A percentile compares a stretch with the other conserved stretches of the same genome.
These are phyloP conservation scores for Phytopythium delawarense DNA, from an alignment of 352 stramenopile species.

Conservation along the genomic window DNA sequence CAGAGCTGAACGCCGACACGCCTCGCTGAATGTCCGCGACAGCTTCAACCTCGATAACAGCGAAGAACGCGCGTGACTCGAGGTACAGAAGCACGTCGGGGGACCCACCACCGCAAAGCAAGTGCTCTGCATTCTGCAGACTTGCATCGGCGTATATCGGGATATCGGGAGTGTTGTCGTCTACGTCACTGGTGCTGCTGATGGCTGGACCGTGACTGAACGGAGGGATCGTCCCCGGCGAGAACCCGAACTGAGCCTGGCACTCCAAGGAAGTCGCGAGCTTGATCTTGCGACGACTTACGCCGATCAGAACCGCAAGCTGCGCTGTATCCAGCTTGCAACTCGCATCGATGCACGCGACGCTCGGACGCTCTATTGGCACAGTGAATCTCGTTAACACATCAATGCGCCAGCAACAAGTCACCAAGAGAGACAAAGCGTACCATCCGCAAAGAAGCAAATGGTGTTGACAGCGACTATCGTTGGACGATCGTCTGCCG, in stretches of 20 bases:
- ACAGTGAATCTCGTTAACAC: slow-evolving; percentile 5
- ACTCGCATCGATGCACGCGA: slow-evolving; percentile 55
- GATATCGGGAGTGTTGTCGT: slow-evolving; percentile 6
- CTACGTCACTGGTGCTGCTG: neutral
- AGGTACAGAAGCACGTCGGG: slow-evolving; percentile 41
- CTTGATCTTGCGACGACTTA: slow-evolving; percentile 63
- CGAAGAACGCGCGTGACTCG: slow-evolving; percentile 34
- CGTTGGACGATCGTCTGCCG: slow-evolving; percentile 9
- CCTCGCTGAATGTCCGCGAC: slow-evolving; percentile 35
- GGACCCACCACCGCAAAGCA: slow-evolving; percentile 46
- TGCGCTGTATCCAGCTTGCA: slow-evolving; percentile 58
- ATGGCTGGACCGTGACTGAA: slow-evolving; percentile 35
- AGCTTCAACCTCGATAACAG: slow-evolving; percentile 25
- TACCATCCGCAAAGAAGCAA: slow-evolving; percentile 71
- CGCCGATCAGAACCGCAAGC: slow-evolving; percentile 39
- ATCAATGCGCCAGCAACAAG: neutral
- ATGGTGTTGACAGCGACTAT: slow-evolving; percentile 67
- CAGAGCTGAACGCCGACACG: slow-evolving; percentile 13
- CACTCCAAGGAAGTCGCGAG: slow-evolving; percentile 60
- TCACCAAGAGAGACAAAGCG: neutral
- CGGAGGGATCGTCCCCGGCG: slow-evolving; percentile 54
- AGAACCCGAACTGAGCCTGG: slow-evolving; percentile 53
- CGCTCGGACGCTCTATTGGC: slow-evolving; percentile 37
- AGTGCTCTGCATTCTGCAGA: slow-evolving; percentile 26
- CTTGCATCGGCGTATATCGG: slow-evolving; percentile 38